A percentile compares a stretch with the other conserved stretches of the same genome.
phyloP scores from a whole-genome alignment of 768 basidiomycete species.

The Podaxis pistillaris region DNA sequence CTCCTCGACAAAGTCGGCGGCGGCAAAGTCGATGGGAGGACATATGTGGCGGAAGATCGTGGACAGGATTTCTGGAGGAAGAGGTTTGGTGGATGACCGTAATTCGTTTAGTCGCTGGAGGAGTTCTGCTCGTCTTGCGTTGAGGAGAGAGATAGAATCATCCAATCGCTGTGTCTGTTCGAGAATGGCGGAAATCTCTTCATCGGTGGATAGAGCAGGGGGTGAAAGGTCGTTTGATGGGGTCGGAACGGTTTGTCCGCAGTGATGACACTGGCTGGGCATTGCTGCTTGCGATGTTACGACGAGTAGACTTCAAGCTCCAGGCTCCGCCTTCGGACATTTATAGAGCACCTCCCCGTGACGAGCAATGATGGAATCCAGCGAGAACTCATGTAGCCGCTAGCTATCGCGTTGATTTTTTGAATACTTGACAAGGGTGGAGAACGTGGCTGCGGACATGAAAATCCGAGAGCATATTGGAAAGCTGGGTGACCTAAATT shows the following conservation, averaged over 20 bases:
- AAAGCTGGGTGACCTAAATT: background rate
- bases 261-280: background rate
- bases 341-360: background rate
- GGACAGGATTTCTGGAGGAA: background rate
- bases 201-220: background rate
- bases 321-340: background rate
- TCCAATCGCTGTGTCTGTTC: background rate
- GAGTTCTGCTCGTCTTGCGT: background rate
- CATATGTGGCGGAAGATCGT: background rate
- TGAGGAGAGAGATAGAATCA: background rate
- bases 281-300: background rate
- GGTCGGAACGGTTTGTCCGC: background rate
- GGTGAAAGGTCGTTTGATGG: background rate
- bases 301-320: background rate
- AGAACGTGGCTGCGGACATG: background rate
- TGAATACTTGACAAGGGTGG: background rate
- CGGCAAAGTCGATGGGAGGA: background rate
- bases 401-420: background rate
- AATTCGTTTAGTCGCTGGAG: background rate
- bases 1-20: background rate
- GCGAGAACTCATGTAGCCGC: background rate
- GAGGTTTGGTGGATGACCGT: background rate
- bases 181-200: background rate
- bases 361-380: background rate
- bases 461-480: background rate